Evolutionary conservation across 257 asterid species (phyloP).

Genomic region (Capsicum pubescens): DNA sequence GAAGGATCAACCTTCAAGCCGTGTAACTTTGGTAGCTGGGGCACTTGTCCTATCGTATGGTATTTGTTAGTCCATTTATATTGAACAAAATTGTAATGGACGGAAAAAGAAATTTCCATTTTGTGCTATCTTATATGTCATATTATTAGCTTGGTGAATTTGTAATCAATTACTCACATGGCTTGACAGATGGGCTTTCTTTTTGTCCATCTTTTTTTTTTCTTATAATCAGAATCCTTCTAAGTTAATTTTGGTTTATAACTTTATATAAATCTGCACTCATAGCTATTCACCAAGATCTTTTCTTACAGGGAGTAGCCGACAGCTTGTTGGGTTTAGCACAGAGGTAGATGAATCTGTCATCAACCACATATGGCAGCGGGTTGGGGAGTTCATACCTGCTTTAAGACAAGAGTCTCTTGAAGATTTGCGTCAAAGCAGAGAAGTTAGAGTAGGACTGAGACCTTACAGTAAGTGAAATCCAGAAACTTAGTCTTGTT

Average conservation of each 20-base stretch:
- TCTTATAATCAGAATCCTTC: neutral
- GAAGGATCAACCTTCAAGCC: neutral
- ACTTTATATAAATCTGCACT: neutral
- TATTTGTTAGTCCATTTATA: conserved; percentile 9
- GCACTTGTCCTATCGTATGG: neutral
- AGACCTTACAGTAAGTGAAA: conserved; percentile 91
- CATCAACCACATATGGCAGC: conserved; percentile 72
- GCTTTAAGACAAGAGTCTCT: conserved; percentile 57
- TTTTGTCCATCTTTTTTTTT: neutral
- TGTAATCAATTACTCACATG: neutral
- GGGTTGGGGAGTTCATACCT: conserved; percentile 88
- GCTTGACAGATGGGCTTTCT: neutral
- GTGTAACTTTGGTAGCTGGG: neutral
- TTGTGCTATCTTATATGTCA: conserved; percentile 9
- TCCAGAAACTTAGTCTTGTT: conserved; percentile 19
- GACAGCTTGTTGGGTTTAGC: conserved; percentile 80
- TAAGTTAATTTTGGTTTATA: neutral
- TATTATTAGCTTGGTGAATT: conserved; percentile 3
- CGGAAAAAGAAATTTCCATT: neutral
- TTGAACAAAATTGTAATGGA: conserved; percentile 6
- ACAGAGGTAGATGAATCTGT: conserved; percentile 75
- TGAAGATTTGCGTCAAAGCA: conserved; percentile 55
- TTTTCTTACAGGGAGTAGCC: conserved; percentile 81
- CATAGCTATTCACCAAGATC: conserved; percentile 2
- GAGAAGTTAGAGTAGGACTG: conserved; percentile 89